phyloP scores from a whole-genome alignment of 805 yeast genomes.

The Blastobotrys chiropterorum region DNA sequence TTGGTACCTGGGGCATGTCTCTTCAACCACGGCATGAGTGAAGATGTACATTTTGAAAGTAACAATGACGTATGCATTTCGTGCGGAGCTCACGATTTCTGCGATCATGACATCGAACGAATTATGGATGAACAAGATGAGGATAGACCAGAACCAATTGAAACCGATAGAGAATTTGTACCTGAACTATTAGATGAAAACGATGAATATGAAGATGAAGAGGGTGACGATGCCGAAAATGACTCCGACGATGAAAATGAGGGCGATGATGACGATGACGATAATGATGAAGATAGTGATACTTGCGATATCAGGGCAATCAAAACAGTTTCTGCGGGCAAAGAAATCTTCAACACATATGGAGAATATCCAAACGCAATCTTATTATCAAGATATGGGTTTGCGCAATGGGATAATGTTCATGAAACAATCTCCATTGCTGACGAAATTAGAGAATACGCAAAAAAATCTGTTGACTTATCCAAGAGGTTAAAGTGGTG shows the following conservation, averaged over 20 bases:
- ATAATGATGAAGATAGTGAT: constrained; percentile 25
- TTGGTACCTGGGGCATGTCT: constrained; percentile 90
- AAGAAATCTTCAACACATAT: constrained; percentile 76
- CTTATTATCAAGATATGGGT: constrained; percentile 73
- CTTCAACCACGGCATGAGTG: constrained; percentile 65
- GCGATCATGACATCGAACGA: constrained; percentile 33
- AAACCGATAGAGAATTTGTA: constrained; percentile 13
- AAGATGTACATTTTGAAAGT: constrained; percentile 63
- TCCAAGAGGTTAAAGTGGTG: constrained; percentile 38
- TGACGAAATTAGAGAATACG: constrained; percentile 37
- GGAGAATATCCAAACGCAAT: constrained; percentile 66
- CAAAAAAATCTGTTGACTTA: constrained; percentile 25
- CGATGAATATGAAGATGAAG: constrained; percentile 17
- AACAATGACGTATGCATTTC: constrained; percentile 44
- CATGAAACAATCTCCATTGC: constrained; percentile 57
- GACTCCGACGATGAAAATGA: constrained; percentile 16
- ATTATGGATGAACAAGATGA: not conserved
- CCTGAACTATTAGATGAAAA: constrained; percentile 8
- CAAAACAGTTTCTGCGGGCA: constrained; percentile 38
- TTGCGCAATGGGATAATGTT: constrained; percentile 48
- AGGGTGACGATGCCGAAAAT: constrained; percentile 9
- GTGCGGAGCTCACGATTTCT: constrained; percentile 43
- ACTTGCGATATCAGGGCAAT: constrained; percentile 67
- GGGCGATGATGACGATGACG: constrained; percentile 23
- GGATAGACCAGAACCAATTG: constrained; percentile 12